Conservation (phyloP, 352 stramenopile genomes). For the Phytopythium aichiense region DNA sequence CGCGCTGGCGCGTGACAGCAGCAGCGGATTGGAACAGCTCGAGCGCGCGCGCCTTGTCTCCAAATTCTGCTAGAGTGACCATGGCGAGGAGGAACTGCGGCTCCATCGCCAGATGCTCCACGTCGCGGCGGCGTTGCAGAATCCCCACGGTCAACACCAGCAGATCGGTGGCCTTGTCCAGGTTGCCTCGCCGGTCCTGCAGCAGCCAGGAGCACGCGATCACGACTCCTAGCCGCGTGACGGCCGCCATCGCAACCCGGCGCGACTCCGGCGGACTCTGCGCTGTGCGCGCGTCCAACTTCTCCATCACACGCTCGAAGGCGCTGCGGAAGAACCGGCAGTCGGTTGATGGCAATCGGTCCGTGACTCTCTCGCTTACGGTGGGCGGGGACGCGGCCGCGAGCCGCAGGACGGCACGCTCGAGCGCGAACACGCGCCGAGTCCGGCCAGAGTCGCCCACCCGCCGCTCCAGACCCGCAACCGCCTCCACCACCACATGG, state of each 20-base stretch:
- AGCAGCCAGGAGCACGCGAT: conserved; percentile 30
- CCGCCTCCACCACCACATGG: conserved; percentile 4
- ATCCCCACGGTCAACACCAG: conserved; percentile 18
- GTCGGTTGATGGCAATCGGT: conserved; percentile 5
- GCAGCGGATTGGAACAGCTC: conserved; percentile 22
- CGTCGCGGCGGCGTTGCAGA: conserved; percentile 8
- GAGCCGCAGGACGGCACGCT: neutral
- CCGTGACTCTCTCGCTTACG: neutral
- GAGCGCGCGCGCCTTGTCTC: conserved; percentile 24
- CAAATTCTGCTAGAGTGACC: conserved; percentile 20
- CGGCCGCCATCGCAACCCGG: conserved; percentile 6
- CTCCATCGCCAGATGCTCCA: conserved; percentile 14
- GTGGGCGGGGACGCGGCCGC: neutral
- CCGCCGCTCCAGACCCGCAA: neutral
- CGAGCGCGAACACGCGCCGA: conserved; percentile 2
- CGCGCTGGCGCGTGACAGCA: neutral
- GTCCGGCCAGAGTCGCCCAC: neutral
- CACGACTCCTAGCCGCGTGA: conserved; percentile 22
- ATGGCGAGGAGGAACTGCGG: conserved; percentile 45
- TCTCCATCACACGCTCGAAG: conserved; percentile 16
- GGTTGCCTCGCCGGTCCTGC: conserved; percentile 16
- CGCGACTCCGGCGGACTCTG: neutral
- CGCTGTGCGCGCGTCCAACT: neutral
- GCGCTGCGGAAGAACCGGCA: conserved; percentile 16
- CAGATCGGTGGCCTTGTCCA: conserved; percentile 17